A percentile compares a stretch with the other conserved stretches of the same genome.
phyloP scores from a whole-genome alignment of 306 rosid species.

The Comarum palustre region DNA sequence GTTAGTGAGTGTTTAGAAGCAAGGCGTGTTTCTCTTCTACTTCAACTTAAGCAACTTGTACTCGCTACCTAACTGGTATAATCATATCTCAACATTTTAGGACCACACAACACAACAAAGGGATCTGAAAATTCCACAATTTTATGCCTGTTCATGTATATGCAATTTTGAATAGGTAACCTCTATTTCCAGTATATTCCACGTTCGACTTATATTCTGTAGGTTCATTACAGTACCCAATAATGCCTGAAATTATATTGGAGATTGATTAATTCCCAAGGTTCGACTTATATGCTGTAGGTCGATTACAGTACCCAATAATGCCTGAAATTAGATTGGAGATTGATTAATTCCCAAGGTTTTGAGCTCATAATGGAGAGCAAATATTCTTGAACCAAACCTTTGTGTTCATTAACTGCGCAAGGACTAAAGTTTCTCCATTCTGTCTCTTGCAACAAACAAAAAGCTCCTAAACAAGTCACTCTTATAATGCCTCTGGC shows the following conservation, averaged over 20 bases:
- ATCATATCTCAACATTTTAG: background rate
- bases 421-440: background rate
- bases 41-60: background rate
- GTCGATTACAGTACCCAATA: background rate
- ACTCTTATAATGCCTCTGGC: background rate
- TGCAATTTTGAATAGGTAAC: background rate
- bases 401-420: background rate
- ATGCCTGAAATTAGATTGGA: background rate
- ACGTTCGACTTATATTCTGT: background rate
- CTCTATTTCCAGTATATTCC: background rate
- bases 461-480: background rate
- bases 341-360: background rate
- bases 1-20: background rate
- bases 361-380: background rate
- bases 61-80: background rate
- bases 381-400: slow-evolving; percentile 4
- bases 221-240: background rate
- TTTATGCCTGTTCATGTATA: background rate
- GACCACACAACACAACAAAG: background rate
- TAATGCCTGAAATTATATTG: background rate
- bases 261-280: background rate
- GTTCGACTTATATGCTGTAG: background rate
- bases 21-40: background rate
- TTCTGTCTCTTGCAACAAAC: background rate
- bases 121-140: background rate